phyloP scores from a whole-genome alignment of 2,329 filamentous ascomycete genomes.

The Cercospora janseana region DNA sequence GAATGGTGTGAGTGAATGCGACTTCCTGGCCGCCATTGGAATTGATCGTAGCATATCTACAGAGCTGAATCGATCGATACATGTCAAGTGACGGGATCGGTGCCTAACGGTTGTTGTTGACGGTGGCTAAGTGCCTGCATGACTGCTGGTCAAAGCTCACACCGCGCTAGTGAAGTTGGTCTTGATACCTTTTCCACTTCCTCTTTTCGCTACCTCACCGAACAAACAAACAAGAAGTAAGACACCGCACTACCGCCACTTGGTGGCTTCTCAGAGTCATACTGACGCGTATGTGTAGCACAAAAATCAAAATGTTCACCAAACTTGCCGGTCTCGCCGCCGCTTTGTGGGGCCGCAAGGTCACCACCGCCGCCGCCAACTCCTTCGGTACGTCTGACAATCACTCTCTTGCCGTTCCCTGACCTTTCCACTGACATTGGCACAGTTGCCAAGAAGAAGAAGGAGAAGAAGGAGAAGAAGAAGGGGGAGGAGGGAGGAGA shows the following conservation, averaged over 20 bases:
- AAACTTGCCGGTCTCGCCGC: constrained; percentile 2
- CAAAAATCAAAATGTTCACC: constrained; percentile 4
- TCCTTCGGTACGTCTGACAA: neutral
- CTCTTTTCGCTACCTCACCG: neutral
- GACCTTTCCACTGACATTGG: constrained; percentile 3
- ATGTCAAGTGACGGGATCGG: neutral
- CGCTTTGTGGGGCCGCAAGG: neutral
- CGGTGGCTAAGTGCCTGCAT: neutral
- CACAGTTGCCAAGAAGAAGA: constrained; percentile 1
- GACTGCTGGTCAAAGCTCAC: neutral
- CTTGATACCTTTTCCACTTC: neutral
- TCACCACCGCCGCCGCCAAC: constrained; percentile 2
- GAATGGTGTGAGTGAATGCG: neutral
- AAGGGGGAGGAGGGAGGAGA: neutral
- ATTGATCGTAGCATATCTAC: neutral
- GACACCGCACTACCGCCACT: neutral
- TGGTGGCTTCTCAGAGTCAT: neutral
- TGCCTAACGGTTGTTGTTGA: neutral
- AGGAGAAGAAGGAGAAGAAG: constrained; percentile 12
- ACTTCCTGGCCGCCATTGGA: neutral
- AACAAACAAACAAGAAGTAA: constrained; percentile 1
- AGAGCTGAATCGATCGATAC: neutral
- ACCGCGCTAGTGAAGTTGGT: constrained; percentile 6
- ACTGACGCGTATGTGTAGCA: neutral
- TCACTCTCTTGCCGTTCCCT: neutral